Evolutionary conservation across 805 yeast genomes (phyloP).

Genomic region (Saccharomycopsis oosterbeekiorum): DNA sequence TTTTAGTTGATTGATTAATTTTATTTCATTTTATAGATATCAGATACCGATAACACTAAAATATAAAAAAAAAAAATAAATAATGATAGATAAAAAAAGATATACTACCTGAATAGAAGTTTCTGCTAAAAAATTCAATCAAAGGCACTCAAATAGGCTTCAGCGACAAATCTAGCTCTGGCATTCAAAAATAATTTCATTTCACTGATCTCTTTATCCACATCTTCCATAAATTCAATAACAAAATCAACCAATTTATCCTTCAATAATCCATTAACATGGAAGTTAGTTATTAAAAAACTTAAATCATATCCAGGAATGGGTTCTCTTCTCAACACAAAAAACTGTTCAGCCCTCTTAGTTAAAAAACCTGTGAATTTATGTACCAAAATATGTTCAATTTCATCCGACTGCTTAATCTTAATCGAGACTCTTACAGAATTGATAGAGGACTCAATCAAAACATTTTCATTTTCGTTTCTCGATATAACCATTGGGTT

Average conservation of each 20-base stretch:
- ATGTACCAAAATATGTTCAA: slow-evolving; percentile 88
- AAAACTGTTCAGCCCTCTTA: slow-evolving; percentile 90
- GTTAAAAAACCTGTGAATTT: slow-evolving; percentile 90
- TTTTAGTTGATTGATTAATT: no score
- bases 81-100: background rate
- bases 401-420: slow-evolving; percentile 96
- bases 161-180: slow-evolving; percentile 96
- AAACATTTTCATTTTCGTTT: slow-evolving; percentile 84
- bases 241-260: slow-evolving; percentile 93
- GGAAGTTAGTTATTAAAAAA: slow-evolving; percentile 85
- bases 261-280: slow-evolving; percentile 92
- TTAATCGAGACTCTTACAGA: slow-evolving; percentile 84
- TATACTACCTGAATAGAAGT: no score
- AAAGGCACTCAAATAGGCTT: slow-evolving; percentile 84
- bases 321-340: slow-evolving; percentile 84
- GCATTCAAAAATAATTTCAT: slow-evolving; percentile 96
- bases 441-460: slow-evolving; percentile 91
- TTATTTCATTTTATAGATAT: no score
- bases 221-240: slow-evolving; percentile 98
- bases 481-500: slow-evolving; percentile 87
- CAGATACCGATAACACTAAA: no score
- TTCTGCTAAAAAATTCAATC: slow-evolving; percentile 35
- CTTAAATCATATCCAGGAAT: slow-evolving; percentile 88
- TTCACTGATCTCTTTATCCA: slow-evolving; percentile 96
- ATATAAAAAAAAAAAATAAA: background rate